These are phyloP conservation scores for Myriosclerotinia curreyana DNA, from an alignment of 2,329 filamentous ascomycete species.

Conservation along the genomic window DNA sequence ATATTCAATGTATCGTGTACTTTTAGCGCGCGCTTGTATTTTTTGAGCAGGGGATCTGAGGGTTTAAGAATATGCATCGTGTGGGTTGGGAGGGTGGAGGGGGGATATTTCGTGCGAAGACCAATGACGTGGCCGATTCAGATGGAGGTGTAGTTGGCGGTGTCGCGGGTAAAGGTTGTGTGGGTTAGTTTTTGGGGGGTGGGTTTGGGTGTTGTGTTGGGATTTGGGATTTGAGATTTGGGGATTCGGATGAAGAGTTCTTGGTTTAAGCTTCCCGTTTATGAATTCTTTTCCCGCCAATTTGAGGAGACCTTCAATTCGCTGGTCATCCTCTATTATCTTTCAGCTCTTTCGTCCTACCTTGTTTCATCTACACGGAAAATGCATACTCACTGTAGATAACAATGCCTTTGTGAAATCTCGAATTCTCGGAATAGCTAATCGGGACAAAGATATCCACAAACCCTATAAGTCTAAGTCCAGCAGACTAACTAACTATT, in stretches of 20 bases:
- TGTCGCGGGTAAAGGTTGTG: slow-evolving; percentile 22
- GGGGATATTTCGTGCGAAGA: slow-evolving; percentile 22
- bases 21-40: slow-evolving; percentile 24
- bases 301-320: no score
- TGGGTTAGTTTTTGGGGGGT: background rate
- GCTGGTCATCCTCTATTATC: no score
- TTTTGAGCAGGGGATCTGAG: slow-evolving; percentile 21
- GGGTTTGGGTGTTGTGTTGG: background rate
- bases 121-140: slow-evolving; percentile 24
- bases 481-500: no score
- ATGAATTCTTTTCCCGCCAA: slow-evolving; percentile 10
- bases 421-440: no score
- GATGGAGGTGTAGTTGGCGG: slow-evolving; percentile 18
- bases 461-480: no score
- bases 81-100: slow-evolving; percentile 17
- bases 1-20: slow-evolving; percentile 25
- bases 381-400: no score
- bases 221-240: background rate
- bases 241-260: background rate
- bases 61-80: slow-evolving; percentile 23
- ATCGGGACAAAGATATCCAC: no score
- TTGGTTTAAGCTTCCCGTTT: background rate
- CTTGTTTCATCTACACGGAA: no score
- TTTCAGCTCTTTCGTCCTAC: no score
- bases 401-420: no score